Conservation (phyloP, 257 asterid species). For the Solanum piurae region DNA sequence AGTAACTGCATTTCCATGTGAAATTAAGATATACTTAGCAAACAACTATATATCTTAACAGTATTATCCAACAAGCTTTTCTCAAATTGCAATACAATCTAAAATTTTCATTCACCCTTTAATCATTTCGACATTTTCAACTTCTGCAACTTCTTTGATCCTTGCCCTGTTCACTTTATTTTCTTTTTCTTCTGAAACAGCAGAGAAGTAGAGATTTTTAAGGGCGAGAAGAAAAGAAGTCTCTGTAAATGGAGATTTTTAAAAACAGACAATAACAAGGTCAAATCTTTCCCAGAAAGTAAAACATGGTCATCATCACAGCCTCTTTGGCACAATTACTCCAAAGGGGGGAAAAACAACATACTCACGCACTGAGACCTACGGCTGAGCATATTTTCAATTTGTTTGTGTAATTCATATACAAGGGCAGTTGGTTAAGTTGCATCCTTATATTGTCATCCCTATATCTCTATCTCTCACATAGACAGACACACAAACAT, state of each 20-base stretch:
- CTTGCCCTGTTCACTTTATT: not conserved
- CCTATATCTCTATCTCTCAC: not conserved
- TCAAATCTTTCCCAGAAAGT: not conserved
- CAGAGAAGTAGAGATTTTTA: not conserved
- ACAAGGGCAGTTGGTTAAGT: not conserved
- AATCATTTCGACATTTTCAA: not conserved
- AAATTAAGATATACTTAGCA: not conserved
- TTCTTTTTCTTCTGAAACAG: not conserved
- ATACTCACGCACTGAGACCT: not conserved
- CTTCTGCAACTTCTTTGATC: not conserved
- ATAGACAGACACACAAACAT: not conserved
- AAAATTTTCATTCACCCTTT: not conserved
- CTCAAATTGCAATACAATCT: not conserved
- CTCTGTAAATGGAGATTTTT: not conserved
- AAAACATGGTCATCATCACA: not conserved
- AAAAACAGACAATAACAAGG: not conserved
- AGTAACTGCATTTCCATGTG: not conserved
- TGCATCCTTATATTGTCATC: not conserved
- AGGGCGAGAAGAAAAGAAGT: not conserved
- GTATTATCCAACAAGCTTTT: not conserved
- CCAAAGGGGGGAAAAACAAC: not conserved
- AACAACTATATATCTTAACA: not conserved
- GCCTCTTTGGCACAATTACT: not conserved
- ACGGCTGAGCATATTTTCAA: not conserved
- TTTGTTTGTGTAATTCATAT: not conserved